phyloP scores from a whole-genome alignment of 805 yeast genomes.

The Sugiyamaella floridensis region DNA sequence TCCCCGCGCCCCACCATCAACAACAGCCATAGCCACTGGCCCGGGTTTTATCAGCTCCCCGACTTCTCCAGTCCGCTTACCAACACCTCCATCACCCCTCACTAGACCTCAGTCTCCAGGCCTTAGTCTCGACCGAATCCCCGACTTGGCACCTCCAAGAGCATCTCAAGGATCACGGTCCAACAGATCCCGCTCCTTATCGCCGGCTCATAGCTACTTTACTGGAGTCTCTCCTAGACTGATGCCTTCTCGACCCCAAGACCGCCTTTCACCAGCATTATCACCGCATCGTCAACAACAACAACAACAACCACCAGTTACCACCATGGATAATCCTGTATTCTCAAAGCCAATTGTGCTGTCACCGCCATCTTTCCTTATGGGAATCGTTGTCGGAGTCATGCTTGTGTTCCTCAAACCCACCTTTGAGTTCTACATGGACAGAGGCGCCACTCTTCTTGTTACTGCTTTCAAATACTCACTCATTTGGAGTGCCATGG shows the following conservation, averaged over 20 bases:
- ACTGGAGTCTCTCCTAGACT: too few species aligned
- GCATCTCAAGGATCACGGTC: not conserved
- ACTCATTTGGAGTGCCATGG: slow-evolving; percentile 3
- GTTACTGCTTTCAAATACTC: slow-evolving; percentile 1
- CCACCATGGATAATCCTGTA: not conserved
- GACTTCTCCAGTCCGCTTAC: not conserved
- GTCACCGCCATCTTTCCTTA: slow-evolving; percentile 7
- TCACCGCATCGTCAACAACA: not conserved
- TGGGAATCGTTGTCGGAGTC: slow-evolving; percentile 5
- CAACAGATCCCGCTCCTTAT: not conserved
- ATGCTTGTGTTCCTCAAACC: slow-evolving; percentile 5
- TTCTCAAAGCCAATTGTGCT: not conserved
- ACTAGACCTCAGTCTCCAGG: not conserved
- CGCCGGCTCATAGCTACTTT: not conserved
- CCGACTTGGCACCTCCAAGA: not conserved
- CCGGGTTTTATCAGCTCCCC: not conserved
- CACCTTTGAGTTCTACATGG: slow-evolving; percentile 6
- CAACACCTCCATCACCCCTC: not conserved
- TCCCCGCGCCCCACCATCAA: not conserved
- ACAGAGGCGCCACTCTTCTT: not conserved
- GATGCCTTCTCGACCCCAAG: too few species aligned
- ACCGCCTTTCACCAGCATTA: too few species aligned
- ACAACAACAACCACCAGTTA: not conserved
- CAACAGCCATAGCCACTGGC: not conserved
- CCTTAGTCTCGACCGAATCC: not conserved